Percentiles rank a stretch among this genome's conserved stretches.
Evolutionary conservation across 345 rosid species (phyloP).

Genomic region (Adansonia digitata): DNA sequence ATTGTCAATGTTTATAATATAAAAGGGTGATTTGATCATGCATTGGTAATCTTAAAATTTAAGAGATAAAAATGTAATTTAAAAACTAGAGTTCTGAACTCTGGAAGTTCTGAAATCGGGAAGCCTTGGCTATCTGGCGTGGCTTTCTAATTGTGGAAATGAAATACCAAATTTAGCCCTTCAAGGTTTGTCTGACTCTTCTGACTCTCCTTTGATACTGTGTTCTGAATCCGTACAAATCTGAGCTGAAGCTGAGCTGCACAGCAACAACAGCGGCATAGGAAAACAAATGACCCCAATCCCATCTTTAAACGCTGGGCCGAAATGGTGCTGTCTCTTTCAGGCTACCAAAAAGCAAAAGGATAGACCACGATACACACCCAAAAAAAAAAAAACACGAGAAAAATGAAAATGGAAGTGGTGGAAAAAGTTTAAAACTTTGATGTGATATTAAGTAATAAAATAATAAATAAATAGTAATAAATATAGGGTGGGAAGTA

Average conservation of each 20-base stretch:
- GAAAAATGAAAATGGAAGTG: not conserved
- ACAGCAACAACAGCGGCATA: conserved; percentile 13
- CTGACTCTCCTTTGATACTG: not conserved
- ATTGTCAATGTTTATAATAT: no score
- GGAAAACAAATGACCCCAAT: conserved; percentile 11
- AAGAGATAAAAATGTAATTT: no score
- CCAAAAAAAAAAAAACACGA: not conserved
- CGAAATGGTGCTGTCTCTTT: conserved; percentile 37
- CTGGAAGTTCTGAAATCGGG: no score
- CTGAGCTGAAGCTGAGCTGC: conserved; percentile 7
- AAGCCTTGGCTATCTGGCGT: no score
- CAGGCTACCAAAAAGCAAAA: conserved; percentile 17
- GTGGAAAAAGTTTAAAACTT: not conserved
- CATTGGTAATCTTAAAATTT: no score
- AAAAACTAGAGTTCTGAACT: no score
- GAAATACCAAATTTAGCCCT: no score
- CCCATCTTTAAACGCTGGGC: conserved; percentile 26
- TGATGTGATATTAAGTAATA: conserved; percentile 14
- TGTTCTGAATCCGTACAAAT: conserved; percentile 13
- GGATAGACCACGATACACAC: no score
- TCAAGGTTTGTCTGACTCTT: no score
- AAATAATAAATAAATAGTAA: not conserved
- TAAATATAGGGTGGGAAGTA: no score
- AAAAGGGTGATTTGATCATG: no score
- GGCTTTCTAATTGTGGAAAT: no score